phyloP scores from a whole-genome alignment of 331 rosid genomes.

The Rhamnella rubrinervis region DNA sequence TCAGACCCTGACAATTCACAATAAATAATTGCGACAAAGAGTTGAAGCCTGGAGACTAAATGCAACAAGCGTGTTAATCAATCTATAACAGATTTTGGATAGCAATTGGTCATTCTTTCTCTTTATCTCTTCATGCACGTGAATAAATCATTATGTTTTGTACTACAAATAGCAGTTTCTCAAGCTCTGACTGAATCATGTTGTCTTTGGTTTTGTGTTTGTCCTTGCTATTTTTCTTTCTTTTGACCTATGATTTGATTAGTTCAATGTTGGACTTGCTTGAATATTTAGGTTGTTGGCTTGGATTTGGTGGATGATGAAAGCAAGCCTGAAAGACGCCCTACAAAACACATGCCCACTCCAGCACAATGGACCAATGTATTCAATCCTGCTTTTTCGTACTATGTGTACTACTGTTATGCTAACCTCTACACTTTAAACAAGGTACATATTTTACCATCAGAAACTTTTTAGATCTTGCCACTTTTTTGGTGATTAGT shows the following conservation, averaged over 20 bases:
- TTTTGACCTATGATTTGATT: constrained; percentile 2
- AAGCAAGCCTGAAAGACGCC: constrained; percentile 97
- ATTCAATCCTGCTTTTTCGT: constrained; percentile 94
- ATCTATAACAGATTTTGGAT: not conserved
- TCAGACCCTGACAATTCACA: not conserved
- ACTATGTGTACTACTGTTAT: constrained; percentile 90
- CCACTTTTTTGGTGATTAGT: not conserved
- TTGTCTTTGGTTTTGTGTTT: constrained; percentile 1
- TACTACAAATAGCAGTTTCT: not conserved
- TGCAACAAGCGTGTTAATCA: not conserved
- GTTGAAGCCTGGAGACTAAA: not conserved
- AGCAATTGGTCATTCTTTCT: not conserved
- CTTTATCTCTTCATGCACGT: not conserved
- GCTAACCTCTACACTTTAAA: constrained; percentile 90
- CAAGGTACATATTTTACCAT: constrained; percentile 55
- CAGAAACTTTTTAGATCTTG: not conserved
- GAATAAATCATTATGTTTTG: not conserved
- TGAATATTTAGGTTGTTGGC: constrained; percentile 75
- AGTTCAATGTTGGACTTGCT: constrained; percentile 10
- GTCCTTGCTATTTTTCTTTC: constrained; percentile 1
- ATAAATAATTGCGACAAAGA: not conserved
- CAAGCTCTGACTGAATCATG: constrained; percentile 7
- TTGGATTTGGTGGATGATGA: constrained; percentile 99
- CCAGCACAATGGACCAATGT: constrained; percentile 94
- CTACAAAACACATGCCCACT: constrained; percentile 99